These are phyloP conservation scores for Globisporangium radiosum DNA, from an alignment of 352 stramenopile genomes.

Conservation along the genomic window DNA sequence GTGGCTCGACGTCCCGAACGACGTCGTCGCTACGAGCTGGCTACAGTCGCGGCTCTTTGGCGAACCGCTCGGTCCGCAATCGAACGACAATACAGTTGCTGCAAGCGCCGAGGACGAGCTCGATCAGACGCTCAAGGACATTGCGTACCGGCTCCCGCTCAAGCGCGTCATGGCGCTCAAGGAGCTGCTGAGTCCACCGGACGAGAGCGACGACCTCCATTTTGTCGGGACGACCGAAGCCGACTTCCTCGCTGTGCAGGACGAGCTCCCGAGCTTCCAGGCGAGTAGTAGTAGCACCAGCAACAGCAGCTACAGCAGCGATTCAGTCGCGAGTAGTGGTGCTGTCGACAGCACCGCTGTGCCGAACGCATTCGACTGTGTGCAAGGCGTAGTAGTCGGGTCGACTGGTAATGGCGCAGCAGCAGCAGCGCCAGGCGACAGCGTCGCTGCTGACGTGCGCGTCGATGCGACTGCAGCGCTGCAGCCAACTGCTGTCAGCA, in stretches of 20 bases:
- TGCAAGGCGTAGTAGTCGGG: too few relatives aligned
- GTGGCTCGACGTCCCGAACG: constrained; percentile 10
- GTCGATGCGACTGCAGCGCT: neutral
- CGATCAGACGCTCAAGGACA: constrained; percentile 11
- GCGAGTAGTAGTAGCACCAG: constrained; percentile 1
- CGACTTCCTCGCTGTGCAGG: constrained; percentile 9
- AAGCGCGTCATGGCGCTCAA: constrained; percentile 14
- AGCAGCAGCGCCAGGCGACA: neutral
- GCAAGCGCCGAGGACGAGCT: constrained; percentile 8
- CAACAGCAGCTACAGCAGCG: neutral
- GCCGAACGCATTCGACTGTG: neutral
- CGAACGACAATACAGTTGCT: neutral
- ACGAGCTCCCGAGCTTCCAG: constrained; percentile 6
- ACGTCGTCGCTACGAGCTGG: constrained; percentile 9
- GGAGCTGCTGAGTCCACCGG: constrained; percentile 9
- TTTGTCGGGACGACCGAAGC: constrained; percentile 10
- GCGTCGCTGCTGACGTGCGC: neutral
- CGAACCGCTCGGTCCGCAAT: neutral
- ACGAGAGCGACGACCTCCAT: constrained; percentile 11
- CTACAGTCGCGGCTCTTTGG: constrained; percentile 10
- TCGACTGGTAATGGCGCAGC: too few relatives aligned
- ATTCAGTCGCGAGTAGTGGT: neutral
- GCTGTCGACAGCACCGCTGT: neutral
- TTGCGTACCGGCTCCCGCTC: constrained; percentile 8
- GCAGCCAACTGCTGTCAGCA: neutral